Evolutionary conservation across 306 rosid species (phyloP), one percentile per base, ranked within the genome.

Genomic region (Lablab purpureus): DNA sequence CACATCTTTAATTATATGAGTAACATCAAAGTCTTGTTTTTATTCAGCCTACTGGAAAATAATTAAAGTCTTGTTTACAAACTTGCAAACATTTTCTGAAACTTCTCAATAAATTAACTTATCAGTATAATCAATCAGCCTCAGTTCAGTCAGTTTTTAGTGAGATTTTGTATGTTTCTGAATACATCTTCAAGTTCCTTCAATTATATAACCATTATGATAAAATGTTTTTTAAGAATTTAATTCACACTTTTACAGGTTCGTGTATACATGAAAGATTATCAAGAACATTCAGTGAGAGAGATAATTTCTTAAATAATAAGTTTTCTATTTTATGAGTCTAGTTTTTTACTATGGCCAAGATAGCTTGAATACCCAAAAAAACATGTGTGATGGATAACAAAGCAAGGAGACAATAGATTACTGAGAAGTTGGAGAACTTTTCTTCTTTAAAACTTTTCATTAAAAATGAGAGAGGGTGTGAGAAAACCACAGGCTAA

Each of bases 381-480:
- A 22, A 55, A 0, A 25, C 6, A 60, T 13, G 41, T 28, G 12
- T 2, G 12, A 9, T 37, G 11, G 4, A 58, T 55, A 28, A 69
- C 43, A 58, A 37, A 55, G 25, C 25, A 78, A 18, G 49, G 28
- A 40, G 28, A n/a, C 50, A 65, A 28, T 41, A 0, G 18, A 21
- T 41, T 19, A 67, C 22, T 22, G 4, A 67, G 13, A 45, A 67
- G 7, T 19, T 3, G 30, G 12, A 14, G 1, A 52, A 41, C 34
- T 67, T 67, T 68, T 78, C 60, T 22, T 40, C 67, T 59, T 60
- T 4, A 66, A 19, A 40, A 66, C 54, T 67, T 43, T 41, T 68
- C 22, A 45, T 7, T 41, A 6, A 67, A 67, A 21, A 67, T 9
- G 8, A 12, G 54, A 68, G 25, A 12, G 49, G 62, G 25, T 12